Conservation (phyloP, 2,329 filamentous ascomycete species). For the Colletotrichum filicis region DNA sequence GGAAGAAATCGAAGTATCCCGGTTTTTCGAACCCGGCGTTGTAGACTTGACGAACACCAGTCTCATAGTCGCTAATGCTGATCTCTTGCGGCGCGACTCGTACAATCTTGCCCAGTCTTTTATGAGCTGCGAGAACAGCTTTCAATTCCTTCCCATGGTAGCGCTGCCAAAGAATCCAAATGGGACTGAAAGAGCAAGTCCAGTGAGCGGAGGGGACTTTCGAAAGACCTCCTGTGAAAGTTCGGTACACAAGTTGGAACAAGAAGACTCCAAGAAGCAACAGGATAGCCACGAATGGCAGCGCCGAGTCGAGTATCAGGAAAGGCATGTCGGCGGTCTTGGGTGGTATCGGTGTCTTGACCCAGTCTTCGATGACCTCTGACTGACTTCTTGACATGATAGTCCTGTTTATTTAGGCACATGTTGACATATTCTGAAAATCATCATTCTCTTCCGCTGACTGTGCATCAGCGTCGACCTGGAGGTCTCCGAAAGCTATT, state of each 20-base stretch:
- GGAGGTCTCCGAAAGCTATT: not conserved
- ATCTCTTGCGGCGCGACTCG: not conserved
- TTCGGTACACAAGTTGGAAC: not conserved
- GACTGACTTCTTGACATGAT: not conserved
- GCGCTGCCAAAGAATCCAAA: not conserved
- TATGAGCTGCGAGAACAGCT: not conserved
- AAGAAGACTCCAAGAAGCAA: not conserved
- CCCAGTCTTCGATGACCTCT: not conserved
- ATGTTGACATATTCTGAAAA: not conserved
- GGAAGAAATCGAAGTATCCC: not conserved
- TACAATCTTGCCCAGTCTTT: not conserved
- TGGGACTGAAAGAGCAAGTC: not conserved
- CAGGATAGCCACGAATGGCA: not conserved
- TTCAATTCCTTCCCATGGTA: not conserved
- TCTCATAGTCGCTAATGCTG: not conserved
- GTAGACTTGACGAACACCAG: not conserved
- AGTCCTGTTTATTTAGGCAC: not conserved
- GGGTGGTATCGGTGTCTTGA: not conserved
- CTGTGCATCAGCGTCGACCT: not conserved
- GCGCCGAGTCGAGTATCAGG: not conserved
- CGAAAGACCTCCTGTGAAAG: not conserved
- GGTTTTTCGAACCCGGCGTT: not conserved
- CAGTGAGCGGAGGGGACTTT: not conserved
- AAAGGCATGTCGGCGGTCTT: not conserved
- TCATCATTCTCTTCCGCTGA: not conserved